A percentile compares a stretch with the other conserved stretches of the same genome.
Conservation (phyloP, 805 yeast genomes). For the Candida multigemmis region DNA sequence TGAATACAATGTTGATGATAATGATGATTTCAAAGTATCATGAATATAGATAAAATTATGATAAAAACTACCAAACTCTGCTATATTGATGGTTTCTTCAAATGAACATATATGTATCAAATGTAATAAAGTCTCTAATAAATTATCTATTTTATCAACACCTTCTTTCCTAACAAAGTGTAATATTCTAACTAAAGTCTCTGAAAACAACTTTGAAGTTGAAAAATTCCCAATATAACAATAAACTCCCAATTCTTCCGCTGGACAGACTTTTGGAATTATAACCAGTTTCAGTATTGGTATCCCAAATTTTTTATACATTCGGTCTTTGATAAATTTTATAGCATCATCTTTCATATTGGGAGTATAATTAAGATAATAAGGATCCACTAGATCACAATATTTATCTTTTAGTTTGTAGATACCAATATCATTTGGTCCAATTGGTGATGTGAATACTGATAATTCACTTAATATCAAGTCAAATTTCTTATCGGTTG, state of each 20-base stretch:
- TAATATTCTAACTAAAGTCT: constrained; percentile 43
- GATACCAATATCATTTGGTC: constrained; percentile 26
- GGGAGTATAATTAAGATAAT: constrained; percentile 65
- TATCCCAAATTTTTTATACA: constrained; percentile 29
- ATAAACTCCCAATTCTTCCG: constrained; percentile 27
- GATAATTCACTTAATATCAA: constrained; percentile 25
- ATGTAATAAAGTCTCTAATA: constrained; percentile 54
- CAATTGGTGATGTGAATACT: constrained; percentile 20
- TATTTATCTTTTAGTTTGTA: constrained; percentile 28
- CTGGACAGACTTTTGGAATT: constrained; percentile 38
- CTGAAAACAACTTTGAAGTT: constrained; percentile 41
- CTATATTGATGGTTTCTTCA: constrained; percentile 19
- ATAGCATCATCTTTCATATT: constrained; percentile 83
- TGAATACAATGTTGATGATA: constrained; percentile 25
- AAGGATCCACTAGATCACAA: constrained; percentile 43
- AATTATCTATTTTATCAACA: constrained; percentile 40
- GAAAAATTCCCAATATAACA: constrained; percentile 41
- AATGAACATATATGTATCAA: constrained; percentile 51
- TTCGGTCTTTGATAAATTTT: constrained; percentile 43
- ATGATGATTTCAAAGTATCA: constrained; percentile 23
- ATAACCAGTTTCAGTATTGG: constrained; percentile 43
- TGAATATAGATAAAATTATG: constrained; percentile 18
- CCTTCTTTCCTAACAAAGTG: constrained; percentile 25
- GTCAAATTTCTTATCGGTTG: constrained; percentile 68
- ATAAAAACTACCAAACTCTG: constrained; percentile 21